Percentiles rank a stretch among this genome's conserved stretches.
These are phyloP conservation scores for Carex pumila DNA, from an alignment of 176 grass and related monocot genomes.

Conservation along the genomic window DNA sequence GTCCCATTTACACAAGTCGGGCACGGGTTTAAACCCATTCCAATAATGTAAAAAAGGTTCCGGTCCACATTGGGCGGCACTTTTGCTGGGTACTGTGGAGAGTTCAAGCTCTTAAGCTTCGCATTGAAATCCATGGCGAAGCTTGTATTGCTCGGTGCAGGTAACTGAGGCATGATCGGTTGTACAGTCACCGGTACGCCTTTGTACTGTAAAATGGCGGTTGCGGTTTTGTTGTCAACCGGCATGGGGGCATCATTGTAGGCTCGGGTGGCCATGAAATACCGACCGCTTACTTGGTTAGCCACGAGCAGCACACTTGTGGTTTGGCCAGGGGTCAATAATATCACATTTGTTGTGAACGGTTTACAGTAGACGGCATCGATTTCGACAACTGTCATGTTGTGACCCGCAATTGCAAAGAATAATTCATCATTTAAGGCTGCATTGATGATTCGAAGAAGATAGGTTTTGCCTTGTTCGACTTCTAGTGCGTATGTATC, in stretches of 20 bases:
- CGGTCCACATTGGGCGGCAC: constrained; percentile 43
- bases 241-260: constrained; percentile 44
- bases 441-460: constrained; percentile 60
- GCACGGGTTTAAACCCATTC: constrained; percentile 45
- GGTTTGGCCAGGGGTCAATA: constrained; percentile 47
- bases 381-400: constrained; percentile 61
- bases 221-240: constrained; percentile 43
- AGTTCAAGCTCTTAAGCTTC: constrained; percentile 43
- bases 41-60: constrained; percentile 44
- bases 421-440: constrained; percentile 61
- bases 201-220: constrained; percentile 56
- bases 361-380: constrained; percentile 63
- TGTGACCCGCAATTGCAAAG: constrained; percentile 54
- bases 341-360: constrained; percentile 19
- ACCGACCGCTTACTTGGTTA: constrained; percentile 27
- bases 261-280: constrained; percentile 39
- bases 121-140: constrained; percentile 35
- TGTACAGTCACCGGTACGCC: constrained; percentile 19
- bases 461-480: constrained; percentile 39
- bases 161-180: constrained; percentile 27
- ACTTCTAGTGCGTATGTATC: constrained; percentile 53
- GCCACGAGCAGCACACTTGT: constrained; percentile 50
- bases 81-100: constrained; percentile 20
- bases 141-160: constrained; percentile 15
- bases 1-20: constrained; percentile 30